Evolutionary conservation across 1,284 basidiomycete genomes (phyloP).

Genomic region (Puccinia horiana): DNA sequence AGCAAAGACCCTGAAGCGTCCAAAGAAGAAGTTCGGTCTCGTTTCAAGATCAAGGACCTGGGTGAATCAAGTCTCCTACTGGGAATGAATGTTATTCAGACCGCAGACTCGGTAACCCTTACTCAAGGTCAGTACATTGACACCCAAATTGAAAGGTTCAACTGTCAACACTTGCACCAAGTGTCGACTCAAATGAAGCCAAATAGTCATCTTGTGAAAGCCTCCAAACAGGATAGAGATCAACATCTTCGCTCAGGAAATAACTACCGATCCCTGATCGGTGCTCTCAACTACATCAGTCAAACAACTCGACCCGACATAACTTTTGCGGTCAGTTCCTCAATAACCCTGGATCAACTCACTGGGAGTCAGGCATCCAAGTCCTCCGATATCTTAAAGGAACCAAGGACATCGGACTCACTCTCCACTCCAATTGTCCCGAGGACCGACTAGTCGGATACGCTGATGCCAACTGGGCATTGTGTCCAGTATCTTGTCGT

Average conservation of each 20-base stretch:
- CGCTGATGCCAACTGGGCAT: slow-evolving; percentile 61
- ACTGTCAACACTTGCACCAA: not conserved
- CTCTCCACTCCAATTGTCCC: too few species aligned
- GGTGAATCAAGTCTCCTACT: not conserved
- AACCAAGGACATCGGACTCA: slow-evolving; percentile 55
- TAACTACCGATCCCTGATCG: not conserved
- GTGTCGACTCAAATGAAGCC: not conserved
- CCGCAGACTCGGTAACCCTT: not conserved
- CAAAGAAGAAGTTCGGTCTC: too few species aligned
- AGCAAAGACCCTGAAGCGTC: too few species aligned
- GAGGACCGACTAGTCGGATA: slow-evolving; percentile 58
- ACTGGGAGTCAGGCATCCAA: too few species aligned
- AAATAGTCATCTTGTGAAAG: not conserved
- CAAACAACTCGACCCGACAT: too few species aligned
- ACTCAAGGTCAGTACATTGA: slow-evolving; percentile 18
- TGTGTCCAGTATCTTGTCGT: slow-evolving; percentile 54
- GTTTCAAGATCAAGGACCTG: not conserved
- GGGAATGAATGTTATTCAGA: slow-evolving; percentile 11
- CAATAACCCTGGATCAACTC: not conserved
- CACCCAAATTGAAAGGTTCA: not conserved
- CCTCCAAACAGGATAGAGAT: not conserved
- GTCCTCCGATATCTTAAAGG: not conserved
- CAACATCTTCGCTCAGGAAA: not conserved
- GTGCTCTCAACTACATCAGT: not conserved
- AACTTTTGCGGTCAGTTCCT: too few species aligned